Conservation (phyloP, 2,329 filamentous ascomycete genomes). For the Aureobasidium namibiae region DNA sequence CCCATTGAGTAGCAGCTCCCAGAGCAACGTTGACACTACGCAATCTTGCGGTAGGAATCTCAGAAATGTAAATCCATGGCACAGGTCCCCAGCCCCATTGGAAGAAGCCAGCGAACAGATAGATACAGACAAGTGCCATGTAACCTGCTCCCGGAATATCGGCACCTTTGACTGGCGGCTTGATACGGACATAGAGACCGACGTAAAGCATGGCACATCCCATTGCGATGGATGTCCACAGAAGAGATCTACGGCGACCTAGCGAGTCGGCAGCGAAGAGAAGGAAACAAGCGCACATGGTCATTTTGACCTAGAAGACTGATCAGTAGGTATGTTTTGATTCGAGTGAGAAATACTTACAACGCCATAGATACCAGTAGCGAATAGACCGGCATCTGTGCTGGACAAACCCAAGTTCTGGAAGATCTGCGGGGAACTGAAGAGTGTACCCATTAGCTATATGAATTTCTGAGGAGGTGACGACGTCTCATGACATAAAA, state of each 20-base stretch:
- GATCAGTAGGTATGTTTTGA: neutral
- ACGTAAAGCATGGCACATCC: slow-evolving; percentile 60
- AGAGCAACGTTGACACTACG: slow-evolving; percentile 60
- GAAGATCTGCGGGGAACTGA: slow-evolving; percentile 54
- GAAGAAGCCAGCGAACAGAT: slow-evolving; percentile 63
- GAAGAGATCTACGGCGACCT: slow-evolving; percentile 52
- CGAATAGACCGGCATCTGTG: slow-evolving; percentile 55
- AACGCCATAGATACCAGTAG: slow-evolving; percentile 65
- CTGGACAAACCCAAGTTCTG: slow-evolving; percentile 52
- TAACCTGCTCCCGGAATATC: slow-evolving; percentile 59
- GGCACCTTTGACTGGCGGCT: slow-evolving; percentile 46
- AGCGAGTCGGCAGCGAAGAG: slow-evolving; percentile 68
- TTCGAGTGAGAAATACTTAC: slow-evolving; percentile 18
- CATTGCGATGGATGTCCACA: slow-evolving; percentile 39
- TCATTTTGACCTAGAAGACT: slow-evolving; percentile 47
- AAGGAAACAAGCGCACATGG: slow-evolving; percentile 55
- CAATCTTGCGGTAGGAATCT: slow-evolving; percentile 61
- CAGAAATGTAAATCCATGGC: slow-evolving; percentile 64
- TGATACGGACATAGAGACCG: slow-evolving; percentile 59
- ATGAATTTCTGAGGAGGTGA: slow-evolving; percentile 23
- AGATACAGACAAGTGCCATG: slow-evolving; percentile 62
- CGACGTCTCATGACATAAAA: no score
- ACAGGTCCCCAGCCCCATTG: slow-evolving; percentile 30
- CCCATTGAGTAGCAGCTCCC: slow-evolving; percentile 54
- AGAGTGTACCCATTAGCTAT: neutral